Evolutionary conservation across 2,329 filamentous ascomycete genomes (phyloP), one percentile per base, ranked within the genome.

Genomic region (Claviceps fusiformis): DNA sequence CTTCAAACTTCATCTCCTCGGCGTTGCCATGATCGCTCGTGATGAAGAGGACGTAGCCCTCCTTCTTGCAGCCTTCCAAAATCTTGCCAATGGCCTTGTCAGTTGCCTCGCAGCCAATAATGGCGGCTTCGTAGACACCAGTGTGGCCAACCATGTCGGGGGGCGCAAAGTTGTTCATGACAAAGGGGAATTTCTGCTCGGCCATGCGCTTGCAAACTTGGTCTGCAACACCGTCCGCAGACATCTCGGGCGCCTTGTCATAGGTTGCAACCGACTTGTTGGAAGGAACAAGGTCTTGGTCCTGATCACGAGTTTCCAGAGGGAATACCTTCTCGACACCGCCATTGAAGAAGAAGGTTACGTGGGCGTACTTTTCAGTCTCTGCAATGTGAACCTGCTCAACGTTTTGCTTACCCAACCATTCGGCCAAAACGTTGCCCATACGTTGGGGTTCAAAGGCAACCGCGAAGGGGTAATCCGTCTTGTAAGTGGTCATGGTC

Each of bases 141-240:
- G 93, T 98, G 77, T 98, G 93, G 63, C 93, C 93, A 61, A 98
- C 93, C 93, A 98, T 98, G 75, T 98, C 93, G 19, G 93, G 93
- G 46, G 93, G 93, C 46, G 93, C 93, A 73, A 98, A 97, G 83
- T 98, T 98, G 84, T 97, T 96, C 93, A 98, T 98, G 71, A 98
- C 79, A 68, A 98, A 97, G 67, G 93, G 90, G 74, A 91, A 96
- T 68, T 87, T 83, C 67, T 86, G 82, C 71, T 95, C 89, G 31
- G 72, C 81, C 61, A 98, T 85, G 57, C 91, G 85, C 78, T 96
- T 93, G 70, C 77, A 82, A 57, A 95, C 86, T 76, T 95, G 92
- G 66, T 95, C 80, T 52, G 89, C 93, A 15, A 98, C 93, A 48
- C 80, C 87, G 63, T 85, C 88, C 62, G 91, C 92, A 65, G 89